phyloP scores from a whole-genome alignment of 495 filamentous ascomycete genomes.

The Cercophora newfieldiana region DNA sequence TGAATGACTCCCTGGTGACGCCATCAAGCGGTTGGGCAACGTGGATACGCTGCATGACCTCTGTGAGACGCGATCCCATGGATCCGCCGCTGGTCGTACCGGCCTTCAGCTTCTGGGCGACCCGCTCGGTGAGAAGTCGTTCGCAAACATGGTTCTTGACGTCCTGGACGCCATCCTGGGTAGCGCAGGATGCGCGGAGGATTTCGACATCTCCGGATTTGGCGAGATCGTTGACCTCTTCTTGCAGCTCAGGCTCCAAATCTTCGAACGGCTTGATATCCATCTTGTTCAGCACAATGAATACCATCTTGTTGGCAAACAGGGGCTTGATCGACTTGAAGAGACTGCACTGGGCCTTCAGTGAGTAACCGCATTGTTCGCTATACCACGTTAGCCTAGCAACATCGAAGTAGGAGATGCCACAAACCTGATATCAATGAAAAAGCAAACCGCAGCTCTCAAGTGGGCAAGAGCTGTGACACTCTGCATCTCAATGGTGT shows the following conservation, averaged over 20 bases:
- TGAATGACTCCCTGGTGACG: constrained; percentile 73
- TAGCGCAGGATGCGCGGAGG: constrained; percentile 89
- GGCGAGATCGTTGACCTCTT: constrained; percentile 73
- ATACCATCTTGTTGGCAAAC: constrained; percentile 95
- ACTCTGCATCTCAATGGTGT: constrained; percentile 97
- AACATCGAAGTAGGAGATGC: not conserved
- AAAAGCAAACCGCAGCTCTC: constrained; percentile 90
- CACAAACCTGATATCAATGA: constrained; percentile 74
- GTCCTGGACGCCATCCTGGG: constrained; percentile 86
- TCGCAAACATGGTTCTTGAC: constrained; percentile 96
- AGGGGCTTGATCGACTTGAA: constrained; percentile 95
- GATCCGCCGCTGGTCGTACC: constrained; percentile 72
- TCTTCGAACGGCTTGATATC: constrained; percentile 87
- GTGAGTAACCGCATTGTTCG: constrained; percentile 95
- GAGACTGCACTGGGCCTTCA: constrained; percentile 84
- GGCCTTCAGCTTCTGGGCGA: constrained; percentile 92
- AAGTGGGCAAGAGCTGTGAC: constrained; percentile 98
- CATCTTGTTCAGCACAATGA: constrained; percentile 97
- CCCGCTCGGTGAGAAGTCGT: constrained; percentile 84
- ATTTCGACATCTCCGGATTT: constrained; percentile 87
- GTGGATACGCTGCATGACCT: constrained; percentile 91
- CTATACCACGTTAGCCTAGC: constrained; percentile 39
- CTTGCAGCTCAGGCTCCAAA: constrained; percentile 76
- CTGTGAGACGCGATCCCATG: constrained; percentile 74
- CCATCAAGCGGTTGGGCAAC: constrained; percentile 90